These are phyloP conservation scores for Diaporthe velutina DNA, from an alignment of 2,329 filamentous ascomycete genomes.

Conservation along the genomic window DNA sequence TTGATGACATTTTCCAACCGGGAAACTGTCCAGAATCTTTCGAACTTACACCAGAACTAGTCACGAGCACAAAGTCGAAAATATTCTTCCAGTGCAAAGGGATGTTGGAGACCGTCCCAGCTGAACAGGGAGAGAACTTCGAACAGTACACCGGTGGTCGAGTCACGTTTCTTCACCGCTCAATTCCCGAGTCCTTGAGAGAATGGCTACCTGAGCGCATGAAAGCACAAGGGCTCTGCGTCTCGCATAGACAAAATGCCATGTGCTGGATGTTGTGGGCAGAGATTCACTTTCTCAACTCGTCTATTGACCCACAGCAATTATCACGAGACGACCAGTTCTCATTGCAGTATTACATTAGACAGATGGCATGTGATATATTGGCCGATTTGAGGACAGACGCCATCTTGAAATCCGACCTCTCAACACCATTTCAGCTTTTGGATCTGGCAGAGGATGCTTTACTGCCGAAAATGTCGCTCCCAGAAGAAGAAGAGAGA, in stretches of 20 bases:
- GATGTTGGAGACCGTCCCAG: not conserved
- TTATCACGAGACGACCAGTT: rapidly evolving
- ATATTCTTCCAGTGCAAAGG: not conserved
- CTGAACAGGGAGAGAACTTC: not conserved
- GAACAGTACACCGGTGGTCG: not conserved
- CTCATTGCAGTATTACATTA: rapidly evolving
- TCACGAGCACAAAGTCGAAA: not conserved
- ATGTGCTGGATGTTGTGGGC: not conserved
- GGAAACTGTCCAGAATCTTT: not conserved
- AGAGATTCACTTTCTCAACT: not conserved
- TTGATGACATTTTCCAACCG: not conserved
- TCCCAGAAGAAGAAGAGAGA: not conserved
- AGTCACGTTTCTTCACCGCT: not conserved
- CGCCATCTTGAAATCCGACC: not conserved
- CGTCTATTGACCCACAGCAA: not conserved
- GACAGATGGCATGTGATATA: not conserved
- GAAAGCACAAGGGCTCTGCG: not conserved
- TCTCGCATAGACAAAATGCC: not conserved
- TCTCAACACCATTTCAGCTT: not conserved
- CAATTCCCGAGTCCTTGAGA: not conserved
- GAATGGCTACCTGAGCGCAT: not conserved
- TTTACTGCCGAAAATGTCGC: not conserved
- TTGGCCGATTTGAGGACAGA: not conserved
- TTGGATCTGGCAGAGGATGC: not conserved
- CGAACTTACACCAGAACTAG: not conserved